Evolutionary conservation across 352 stramenopile genomes (phyloP).

Genomic region (Phytophthora sojae): DNA sequence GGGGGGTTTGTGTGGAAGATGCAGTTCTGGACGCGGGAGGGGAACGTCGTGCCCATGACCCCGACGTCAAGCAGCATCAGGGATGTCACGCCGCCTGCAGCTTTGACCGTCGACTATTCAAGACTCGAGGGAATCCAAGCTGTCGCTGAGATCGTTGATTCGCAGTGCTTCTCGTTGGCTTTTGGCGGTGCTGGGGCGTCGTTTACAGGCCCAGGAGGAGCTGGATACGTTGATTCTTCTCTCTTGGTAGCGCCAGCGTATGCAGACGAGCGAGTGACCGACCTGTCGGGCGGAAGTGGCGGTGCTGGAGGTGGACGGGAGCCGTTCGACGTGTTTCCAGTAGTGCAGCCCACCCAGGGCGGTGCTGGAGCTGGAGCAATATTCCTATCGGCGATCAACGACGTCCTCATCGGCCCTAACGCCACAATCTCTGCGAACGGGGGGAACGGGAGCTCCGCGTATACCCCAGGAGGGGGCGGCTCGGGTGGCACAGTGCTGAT

Average conservation of each 20-base stretch:
- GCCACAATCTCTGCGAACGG: slow-evolving; percentile 84
- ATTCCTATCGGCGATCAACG: slow-evolving; percentile 93
- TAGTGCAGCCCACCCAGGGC: slow-evolving; percentile 79
- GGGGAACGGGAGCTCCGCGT: slow-evolving; percentile 53
- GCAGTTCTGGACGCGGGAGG: slow-evolving; percentile 87
- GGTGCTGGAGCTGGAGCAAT: slow-evolving; percentile 91
- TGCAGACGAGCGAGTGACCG: slow-evolving; percentile 57
- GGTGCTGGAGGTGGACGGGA: slow-evolving; percentile 86
- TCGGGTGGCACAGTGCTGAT: slow-evolving; percentile 64
- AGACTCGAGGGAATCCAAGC: slow-evolving; percentile 61
- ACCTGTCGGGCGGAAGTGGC: slow-evolving; percentile 93
- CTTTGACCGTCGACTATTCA: slow-evolving; percentile 52
- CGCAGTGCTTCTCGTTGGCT: slow-evolving; percentile 89
- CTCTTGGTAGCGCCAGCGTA: slow-evolving; percentile 40
- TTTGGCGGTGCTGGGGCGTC: slow-evolving; percentile 89
- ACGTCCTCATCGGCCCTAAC: slow-evolving; percentile 91
- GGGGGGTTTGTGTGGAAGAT: slow-evolving; percentile 92
- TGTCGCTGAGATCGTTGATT: slow-evolving; percentile 66
- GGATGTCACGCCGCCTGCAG: slow-evolving; percentile 36
- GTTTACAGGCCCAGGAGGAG: slow-evolving; percentile 55
- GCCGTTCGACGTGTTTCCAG: slow-evolving; percentile 81
- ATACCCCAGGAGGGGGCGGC: slow-evolving; percentile 66
- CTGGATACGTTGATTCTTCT: slow-evolving; percentile 56
- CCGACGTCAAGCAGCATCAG: slow-evolving; percentile 63
- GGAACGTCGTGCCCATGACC: slow-evolving; percentile 83